These are phyloP conservation scores for Guadua angustifolia DNA, from an alignment of 176 grass and related monocot genomes.

Conservation along the genomic window DNA sequence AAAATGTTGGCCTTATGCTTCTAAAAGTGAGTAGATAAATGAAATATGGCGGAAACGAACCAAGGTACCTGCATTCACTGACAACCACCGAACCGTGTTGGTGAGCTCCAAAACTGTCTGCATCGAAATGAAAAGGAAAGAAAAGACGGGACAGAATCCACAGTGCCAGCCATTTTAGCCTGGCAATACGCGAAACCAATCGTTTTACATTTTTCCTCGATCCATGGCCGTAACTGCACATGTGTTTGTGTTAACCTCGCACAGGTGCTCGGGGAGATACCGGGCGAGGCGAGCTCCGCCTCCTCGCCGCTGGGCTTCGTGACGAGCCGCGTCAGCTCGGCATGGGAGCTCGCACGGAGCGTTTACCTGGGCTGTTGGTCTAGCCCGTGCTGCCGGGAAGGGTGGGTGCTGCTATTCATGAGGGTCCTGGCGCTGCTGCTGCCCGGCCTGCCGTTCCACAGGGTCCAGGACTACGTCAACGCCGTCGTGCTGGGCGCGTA, in stretches of 20 bases:
- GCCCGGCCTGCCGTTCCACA: conserved; percentile 57
- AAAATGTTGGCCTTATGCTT: neutral
- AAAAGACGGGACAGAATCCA: neutral
- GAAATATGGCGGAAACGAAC: neutral
- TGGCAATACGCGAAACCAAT: neutral
- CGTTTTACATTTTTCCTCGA: neutral
- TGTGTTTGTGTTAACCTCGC: neutral
- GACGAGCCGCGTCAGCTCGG: conserved; percentile 37
- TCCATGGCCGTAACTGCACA: neutral
- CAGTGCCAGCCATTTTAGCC: neutral
- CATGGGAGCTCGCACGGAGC: conserved; percentile 52
- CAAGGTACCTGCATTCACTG: neutral
- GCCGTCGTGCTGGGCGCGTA: conserved; percentile 28
- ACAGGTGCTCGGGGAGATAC: conserved; percentile 53
- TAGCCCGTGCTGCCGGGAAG: conserved; percentile 51
- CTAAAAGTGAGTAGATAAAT: neutral
- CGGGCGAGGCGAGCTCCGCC: conserved; percentile 15
- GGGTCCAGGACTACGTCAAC: conserved; percentile 59
- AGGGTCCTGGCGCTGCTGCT: conserved; percentile 42
- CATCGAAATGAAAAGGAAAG: neutral
- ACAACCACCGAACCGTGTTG: neutral
- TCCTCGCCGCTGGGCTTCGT: neutral
- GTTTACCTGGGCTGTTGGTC: conserved; percentile 30
- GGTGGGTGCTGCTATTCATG: conserved; percentile 53
- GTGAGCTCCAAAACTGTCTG: neutral